Percentiles rank a stretch among this genome's conserved stretches.
Conservation (phyloP, 208 protist genomes). For the Acanthamoeba triangularis region DNA sequence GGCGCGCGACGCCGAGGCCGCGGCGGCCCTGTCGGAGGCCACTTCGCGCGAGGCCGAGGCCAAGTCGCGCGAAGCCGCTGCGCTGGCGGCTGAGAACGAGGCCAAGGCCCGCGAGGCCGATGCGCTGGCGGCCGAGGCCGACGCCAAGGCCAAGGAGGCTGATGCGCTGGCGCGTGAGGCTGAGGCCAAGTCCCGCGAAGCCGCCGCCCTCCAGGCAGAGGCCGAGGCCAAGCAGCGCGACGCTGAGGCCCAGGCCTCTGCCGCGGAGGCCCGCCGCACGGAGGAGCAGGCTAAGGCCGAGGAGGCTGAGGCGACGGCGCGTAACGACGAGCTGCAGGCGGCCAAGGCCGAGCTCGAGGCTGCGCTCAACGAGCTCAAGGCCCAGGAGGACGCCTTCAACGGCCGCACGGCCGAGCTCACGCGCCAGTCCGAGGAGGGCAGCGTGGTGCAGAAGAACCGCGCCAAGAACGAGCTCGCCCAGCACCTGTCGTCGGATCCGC, state of each 20-base stretch:
- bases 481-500: constrained; percentile 28
- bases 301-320: neutral
- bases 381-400: constrained; percentile 78
- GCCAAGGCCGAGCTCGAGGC: constrained; percentile 77
- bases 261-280: neutral
- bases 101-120: constrained; percentile 33
- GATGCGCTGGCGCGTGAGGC: neutral
- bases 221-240: constrained; percentile 39
- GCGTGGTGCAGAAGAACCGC: constrained; percentile 48
- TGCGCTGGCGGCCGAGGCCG: neutral
- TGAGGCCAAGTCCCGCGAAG: constrained; percentile 13
- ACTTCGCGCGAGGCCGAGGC: constrained; percentile 26
- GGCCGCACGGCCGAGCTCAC: constrained; percentile 47
- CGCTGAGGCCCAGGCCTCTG: constrained; percentile 27
- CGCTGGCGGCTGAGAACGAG: neutral
- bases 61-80: constrained; percentile 60
- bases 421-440: constrained; percentile 38
- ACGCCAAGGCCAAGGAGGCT: constrained; percentile 11
- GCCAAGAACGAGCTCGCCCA: constrained; percentile 76
- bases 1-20: constrained; percentile 26
- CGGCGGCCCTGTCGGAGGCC: constrained; percentile 25
- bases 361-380: constrained; percentile 77
- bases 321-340: constrained; percentile 30
- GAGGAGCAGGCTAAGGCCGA: neutral
- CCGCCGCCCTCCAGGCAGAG: constrained; percentile 50